A percentile compares a stretch with the other conserved stretches of the same genome.
phyloP scores from a whole-genome alignment of 495 filamentous ascomycete genomes.

The Lepraria neglecta region DNA sequence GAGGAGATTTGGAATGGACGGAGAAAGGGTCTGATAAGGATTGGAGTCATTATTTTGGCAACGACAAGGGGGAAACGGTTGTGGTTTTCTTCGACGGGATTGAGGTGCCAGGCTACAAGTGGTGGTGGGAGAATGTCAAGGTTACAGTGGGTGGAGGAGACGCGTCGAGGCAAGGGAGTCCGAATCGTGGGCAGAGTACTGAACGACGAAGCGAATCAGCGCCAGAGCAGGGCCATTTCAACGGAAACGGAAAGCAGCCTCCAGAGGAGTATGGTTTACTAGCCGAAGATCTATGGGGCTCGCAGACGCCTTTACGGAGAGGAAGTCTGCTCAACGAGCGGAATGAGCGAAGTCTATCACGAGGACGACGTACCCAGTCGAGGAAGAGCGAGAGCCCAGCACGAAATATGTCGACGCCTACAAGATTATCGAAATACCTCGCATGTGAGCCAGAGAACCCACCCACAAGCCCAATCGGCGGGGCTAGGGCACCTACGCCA shows the following conservation, averaged over 20 bases:
- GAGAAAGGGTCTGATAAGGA: constrained; percentile 20
- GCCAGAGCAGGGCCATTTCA: no score
- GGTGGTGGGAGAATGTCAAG: constrained; percentile 19
- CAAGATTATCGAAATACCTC: constrained; percentile 9
- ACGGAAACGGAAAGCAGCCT: no score
- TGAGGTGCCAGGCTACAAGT: constrained; percentile 15
- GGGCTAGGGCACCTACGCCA: background rate
- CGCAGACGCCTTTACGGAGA: no score
- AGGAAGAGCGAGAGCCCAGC: background rate
- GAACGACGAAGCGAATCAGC: constrained; percentile 1
- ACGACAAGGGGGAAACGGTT: constrained; percentile 1
- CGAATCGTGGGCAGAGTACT: no score
- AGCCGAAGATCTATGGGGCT: no score
- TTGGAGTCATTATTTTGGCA: constrained; percentile 16
- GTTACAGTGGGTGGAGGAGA: constrained; percentile 7
- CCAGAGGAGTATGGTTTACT: no score
- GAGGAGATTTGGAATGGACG: constrained; percentile 15
- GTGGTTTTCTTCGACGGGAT: constrained; percentile 22
- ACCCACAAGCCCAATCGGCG: background rate
- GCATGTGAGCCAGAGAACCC: background rate
- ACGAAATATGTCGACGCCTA: constrained; percentile 14
- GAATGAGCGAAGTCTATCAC: constrained; percentile 9
- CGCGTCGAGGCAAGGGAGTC: background rate
- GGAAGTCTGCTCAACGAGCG: no score
- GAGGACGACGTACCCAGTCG: constrained; percentile 9